Evolutionary conservation across 2,329 filamentous ascomycete genomes (phyloP).

Genomic region (Colletotrichum paranaense): DNA sequence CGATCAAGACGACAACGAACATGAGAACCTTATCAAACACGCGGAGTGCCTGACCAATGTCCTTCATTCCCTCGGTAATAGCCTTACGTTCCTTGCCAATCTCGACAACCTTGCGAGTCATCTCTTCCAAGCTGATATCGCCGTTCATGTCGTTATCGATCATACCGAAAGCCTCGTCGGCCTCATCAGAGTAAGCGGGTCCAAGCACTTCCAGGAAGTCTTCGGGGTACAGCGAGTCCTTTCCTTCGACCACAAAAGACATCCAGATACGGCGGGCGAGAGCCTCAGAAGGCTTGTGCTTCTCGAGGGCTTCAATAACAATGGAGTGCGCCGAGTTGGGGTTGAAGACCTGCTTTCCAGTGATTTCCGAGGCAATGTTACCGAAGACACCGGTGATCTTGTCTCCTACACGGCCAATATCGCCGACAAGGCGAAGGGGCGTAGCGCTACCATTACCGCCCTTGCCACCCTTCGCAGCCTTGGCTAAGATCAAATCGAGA

Average conservation of each 20-base stretch:
- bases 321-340: slow-evolving; percentile 90
- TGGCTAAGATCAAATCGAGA: slow-evolving; percentile 73
- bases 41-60: slow-evolving; percentile 93
- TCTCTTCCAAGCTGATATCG: slow-evolving; percentile 94
- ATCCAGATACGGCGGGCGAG: slow-evolving; percentile 96
- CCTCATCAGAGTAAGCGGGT: slow-evolving; percentile 76
- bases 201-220: slow-evolving; percentile 93
- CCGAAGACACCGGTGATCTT: slow-evolving; percentile 95
- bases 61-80: slow-evolving; percentile 93
- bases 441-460: slow-evolving; percentile 71
- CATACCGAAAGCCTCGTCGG: slow-evolving; percentile 84
- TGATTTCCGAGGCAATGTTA: slow-evolving; percentile 93
- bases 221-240: slow-evolving; percentile 80
- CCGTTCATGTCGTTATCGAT: slow-evolving; percentile 92
- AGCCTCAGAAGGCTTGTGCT: slow-evolving; percentile 86
- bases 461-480: slow-evolving; percentile 59
- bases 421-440: slow-evolving; percentile 82
- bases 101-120: slow-evolving; percentile 88
- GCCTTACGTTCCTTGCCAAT: slow-evolving; percentile 88
- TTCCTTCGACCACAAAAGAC: slow-evolving; percentile 94
- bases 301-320: slow-evolving; percentile 89
- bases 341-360: slow-evolving; percentile 95
- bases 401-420: slow-evolving; percentile 85
- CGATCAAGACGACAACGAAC: slow-evolving; percentile 82
- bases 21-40: slow-evolving; percentile 90